These are phyloP conservation scores for Colletotrichum sansevieriae DNA, from an alignment of 2,329 filamentous ascomycete species.

Conservation along the genomic window DNA sequence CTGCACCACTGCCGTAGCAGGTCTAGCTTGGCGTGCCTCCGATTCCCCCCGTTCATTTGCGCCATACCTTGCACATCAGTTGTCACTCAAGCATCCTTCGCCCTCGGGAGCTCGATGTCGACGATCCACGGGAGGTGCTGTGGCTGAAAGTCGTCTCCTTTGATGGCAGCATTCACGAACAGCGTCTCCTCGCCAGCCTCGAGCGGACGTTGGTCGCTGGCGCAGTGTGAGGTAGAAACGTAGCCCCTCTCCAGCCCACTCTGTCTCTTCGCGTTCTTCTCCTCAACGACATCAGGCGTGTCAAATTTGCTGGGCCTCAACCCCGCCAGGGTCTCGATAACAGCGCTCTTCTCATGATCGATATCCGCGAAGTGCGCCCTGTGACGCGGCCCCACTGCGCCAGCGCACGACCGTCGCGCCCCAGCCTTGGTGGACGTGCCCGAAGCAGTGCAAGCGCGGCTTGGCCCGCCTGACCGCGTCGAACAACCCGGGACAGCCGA, in stretches of 20 bases:
- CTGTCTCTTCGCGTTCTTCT: not conserved
- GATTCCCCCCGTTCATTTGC: not conserved
- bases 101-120: conserved; percentile 11
- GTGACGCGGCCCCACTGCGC: conserved; percentile 44
- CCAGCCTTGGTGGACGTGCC: conserved; percentile 52
- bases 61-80: not conserved
- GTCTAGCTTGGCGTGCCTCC: not conserved
- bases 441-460: conserved; percentile 54
- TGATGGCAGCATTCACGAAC: conserved; percentile 68
- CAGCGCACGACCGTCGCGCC: conserved; percentile 61
- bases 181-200: conserved; percentile 59
- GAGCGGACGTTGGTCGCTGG: conserved; percentile 46
- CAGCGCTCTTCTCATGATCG: conserved; percentile 56
- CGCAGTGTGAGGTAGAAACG: conserved; percentile 42
- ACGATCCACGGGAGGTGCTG: conserved; percentile 23
- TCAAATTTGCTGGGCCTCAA: not conserved
- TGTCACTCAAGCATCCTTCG: not conserved
- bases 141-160: conserved; percentile 60
- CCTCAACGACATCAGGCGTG: not conserved
- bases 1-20: conserved; percentile 9
- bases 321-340: not conserved
- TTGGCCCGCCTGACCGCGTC: conserved; percentile 46
- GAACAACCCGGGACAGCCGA: conserved; percentile 51
- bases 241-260: conserved; percentile 49
- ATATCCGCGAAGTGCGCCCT: conserved; percentile 59